Base-by-base conservation (phyloP, 2,329 filamentous ascomycete species). In the Gaeumannomyces tritici region DNA sequence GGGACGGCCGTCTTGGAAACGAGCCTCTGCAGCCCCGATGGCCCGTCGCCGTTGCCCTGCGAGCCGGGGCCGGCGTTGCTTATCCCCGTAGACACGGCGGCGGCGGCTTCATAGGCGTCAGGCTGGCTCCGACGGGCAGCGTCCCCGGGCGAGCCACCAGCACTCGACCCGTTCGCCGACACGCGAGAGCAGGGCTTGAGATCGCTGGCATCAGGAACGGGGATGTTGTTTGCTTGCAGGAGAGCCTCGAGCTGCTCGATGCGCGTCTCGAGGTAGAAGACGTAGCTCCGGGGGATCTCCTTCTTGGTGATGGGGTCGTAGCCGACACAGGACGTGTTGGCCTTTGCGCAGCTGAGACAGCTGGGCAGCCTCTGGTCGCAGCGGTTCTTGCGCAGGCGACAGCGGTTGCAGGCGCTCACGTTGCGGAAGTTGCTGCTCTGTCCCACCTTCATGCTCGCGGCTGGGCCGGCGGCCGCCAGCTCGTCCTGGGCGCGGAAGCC, bases 271-370 rank as follows among this genome's bases (percentile, higher is more conserved):
- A 98, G 87, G 73, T 96, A 98, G 76, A 90, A 96, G 59, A 98
- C 91, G 78, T 98, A 98, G 74, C 89, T 91, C 66, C 56, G 85
- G 60, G 93, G 93, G 63, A 98, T 96, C 76, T 97, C 92, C 71
- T 90, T 88, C 80, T 97, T 97, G 28, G 91, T 96, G 71, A 97
- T 96, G 42, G 93, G 93, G 73, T 98, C 93, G 74, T 96, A 97
- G 65, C 93, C 93, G 60, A 97, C 91, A 73, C 95, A 98, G 67
- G 90, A 88, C 57, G 96, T 90, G 63, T 85, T 84, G n/a, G 90
- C 93, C 77, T 97, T 97, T 73, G 93, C 91, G 76, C 93, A 98
- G 68, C 90, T 91, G 55, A 90, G 88, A 74, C 93, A 98, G 69
- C 90, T 91, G 11, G 93, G 93, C 65, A 98, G 82, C 67, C 89